Percentiles rank a stretch among this genome's conserved stretches.
Conservation (phyloP, 352 stramenopile genomes). For the Pythium scleroteichum region DNA sequence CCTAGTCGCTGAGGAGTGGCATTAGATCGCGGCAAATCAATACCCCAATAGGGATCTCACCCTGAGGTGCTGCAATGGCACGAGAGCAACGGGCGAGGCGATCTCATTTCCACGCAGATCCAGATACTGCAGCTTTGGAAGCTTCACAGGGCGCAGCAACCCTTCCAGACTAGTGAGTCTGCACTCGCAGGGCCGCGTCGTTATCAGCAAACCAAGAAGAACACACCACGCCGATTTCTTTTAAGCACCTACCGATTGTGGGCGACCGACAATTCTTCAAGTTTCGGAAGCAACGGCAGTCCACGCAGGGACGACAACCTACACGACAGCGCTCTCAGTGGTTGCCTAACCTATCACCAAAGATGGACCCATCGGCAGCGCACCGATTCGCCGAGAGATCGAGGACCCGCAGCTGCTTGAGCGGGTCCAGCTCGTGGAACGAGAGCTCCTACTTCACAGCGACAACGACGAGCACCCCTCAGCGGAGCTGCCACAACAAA, state of each 20-base stretch:
- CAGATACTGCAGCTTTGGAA: constrained; percentile 68
- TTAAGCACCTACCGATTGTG: constrained; percentile 65
- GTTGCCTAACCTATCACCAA: too few relatives aligned
- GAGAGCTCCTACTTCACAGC: constrained; percentile 42
- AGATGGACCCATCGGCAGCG: background rate
- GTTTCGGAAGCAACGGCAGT: constrained; percentile 55
- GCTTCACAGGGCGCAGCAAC: constrained; percentile 62
- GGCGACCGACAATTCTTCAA: constrained; percentile 75
- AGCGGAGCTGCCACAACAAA: too few relatives aligned
- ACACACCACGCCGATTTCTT: too few relatives aligned
- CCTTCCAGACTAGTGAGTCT: constrained; percentile 59
- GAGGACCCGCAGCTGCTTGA: constrained; percentile 65
- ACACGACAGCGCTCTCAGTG: background rate
- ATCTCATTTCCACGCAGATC: constrained; percentile 74
- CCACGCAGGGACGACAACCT: constrained; percentile 60
- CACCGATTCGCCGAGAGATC: constrained; percentile 81
- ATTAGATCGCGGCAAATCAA: too few relatives aligned
- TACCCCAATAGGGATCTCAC: too few relatives aligned
- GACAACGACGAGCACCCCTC: too few relatives aligned
- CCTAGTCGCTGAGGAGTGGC: constrained; percentile 38
- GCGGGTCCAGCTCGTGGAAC: constrained; percentile 57
- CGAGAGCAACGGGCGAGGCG: constrained; percentile 35
- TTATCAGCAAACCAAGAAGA: too few relatives aligned
- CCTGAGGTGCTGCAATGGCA: constrained; percentile 53
- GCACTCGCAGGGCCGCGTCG: too few relatives aligned